Evolutionary conservation across 2,329 filamentous ascomycete genomes (phyloP).

Genomic region (Stagonosporopsis cucurbitacearum): DNA sequence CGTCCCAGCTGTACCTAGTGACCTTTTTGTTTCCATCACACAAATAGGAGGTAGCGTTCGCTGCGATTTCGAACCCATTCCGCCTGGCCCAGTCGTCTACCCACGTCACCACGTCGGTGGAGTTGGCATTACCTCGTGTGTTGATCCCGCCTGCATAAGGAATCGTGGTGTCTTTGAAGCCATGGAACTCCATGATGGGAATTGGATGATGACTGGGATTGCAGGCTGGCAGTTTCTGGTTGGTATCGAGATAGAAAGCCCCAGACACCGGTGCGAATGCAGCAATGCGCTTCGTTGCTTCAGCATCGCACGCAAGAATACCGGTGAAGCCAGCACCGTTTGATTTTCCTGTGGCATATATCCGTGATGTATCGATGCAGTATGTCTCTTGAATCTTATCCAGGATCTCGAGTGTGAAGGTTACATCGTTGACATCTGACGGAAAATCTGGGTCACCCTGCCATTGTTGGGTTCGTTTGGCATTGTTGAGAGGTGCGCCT

Average conservation of each 20-base stretch:
- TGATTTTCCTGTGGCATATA: conserved; percentile 60
- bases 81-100: conserved; percentile 50
- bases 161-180: conserved; percentile 51
- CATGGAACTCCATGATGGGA: conserved; percentile 56
- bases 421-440: conserved; percentile 51
- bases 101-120: conserved; percentile 33
- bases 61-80: conserved; percentile 36
- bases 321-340: conserved; percentile 62
- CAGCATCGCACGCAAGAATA: conserved; percentile 55
- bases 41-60: conserved; percentile 36
- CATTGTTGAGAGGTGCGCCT: conserved; percentile 38
- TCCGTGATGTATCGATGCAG: conserved; percentile 54
- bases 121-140: conserved; percentile 28
- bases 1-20: conserved; percentile 34
- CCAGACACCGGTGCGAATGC: conserved; percentile 59
- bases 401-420: conserved; percentile 55
- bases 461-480: conserved; percentile 43
- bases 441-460: conserved; percentile 53
- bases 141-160: conserved; percentile 48
- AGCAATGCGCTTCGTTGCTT: conserved; percentile 53
- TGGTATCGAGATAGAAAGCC: conserved; percentile 51
- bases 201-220: conserved; percentile 37
- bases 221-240: conserved; percentile 34
- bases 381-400: conserved; percentile 48
- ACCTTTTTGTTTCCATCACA: conserved; percentile 42